phyloP scores from a whole-genome alignment of 306 rosid genomes.

The Cotoneaster glaucophyllus region DNA sequence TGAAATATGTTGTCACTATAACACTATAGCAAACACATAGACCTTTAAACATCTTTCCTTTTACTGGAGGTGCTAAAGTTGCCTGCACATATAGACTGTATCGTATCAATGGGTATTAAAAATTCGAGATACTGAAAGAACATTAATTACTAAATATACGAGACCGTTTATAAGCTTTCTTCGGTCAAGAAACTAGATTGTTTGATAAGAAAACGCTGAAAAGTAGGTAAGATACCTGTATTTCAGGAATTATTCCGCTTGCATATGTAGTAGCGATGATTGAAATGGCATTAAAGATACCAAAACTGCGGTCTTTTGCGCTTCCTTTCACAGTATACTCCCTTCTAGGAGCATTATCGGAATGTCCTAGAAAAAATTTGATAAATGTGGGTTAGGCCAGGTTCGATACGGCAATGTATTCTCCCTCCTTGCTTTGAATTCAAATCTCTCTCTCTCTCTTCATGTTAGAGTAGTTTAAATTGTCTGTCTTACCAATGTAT shows the following conservation, averaged over 20 bases:
- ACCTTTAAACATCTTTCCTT: constrained; percentile 83
- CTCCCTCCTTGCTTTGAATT: too few species aligned
- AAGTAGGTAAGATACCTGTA: constrained; percentile 43
- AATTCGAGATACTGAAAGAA: too few species aligned
- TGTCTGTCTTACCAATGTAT: not conserved
- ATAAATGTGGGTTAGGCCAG: too few species aligned
- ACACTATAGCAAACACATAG: constrained; percentile 62
- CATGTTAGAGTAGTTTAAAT: constrained; percentile 8
- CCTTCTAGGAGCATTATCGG: constrained; percentile 41
- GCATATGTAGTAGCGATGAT: constrained; percentile 64
- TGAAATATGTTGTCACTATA: constrained; percentile 40
- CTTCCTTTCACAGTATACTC: constrained; percentile 46
- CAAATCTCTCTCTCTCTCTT: too few species aligned
- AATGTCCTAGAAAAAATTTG: constrained; percentile 33
- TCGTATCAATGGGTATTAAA: too few species aligned
- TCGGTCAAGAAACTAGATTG: too few species aligned
- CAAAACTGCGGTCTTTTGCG: constrained; percentile 25
- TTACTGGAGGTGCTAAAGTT: constrained; percentile 69
- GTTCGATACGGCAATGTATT: too few species aligned
- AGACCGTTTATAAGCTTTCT: too few species aligned
- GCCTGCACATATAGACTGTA: constrained; percentile 34
- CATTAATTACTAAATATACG: too few species aligned
- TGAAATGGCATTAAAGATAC: constrained; percentile 60
- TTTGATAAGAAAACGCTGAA: not conserved
- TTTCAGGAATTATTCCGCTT: constrained; percentile 78